phyloP scores from a whole-genome alignment of 495 filamentous ascomycete genomes.

The Usnea hakonensis region DNA sequence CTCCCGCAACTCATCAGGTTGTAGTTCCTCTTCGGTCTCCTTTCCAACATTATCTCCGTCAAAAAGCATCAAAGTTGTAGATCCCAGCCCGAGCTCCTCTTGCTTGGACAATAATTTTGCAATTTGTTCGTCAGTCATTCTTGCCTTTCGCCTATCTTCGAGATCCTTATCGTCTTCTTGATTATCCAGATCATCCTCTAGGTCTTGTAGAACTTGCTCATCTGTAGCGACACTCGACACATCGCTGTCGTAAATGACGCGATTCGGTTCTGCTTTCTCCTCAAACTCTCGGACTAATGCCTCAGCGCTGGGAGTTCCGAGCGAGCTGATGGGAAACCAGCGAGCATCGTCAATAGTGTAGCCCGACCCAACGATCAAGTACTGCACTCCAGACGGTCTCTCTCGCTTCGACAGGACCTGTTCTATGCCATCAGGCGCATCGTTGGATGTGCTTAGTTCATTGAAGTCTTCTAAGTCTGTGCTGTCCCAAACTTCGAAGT shows the following conservation, averaged over 20 bases:
- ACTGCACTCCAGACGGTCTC: slow-evolving; percentile 39
- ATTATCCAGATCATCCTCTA: slow-evolving; percentile 35
- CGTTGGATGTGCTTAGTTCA: slow-evolving; percentile 39
- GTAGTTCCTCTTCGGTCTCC: slow-evolving; percentile 13
- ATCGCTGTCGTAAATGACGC: slow-evolving; percentile 9
- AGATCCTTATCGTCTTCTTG: slow-evolving; percentile 31
- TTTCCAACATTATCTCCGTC: slow-evolving; percentile 27
- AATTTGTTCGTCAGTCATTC: slow-evolving; percentile 49
- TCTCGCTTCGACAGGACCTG: slow-evolving; percentile 36
- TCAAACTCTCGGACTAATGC: slow-evolving; percentile 37
- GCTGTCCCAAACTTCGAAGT: slow-evolving; percentile 30
- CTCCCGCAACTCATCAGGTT: slow-evolving; percentile 14
- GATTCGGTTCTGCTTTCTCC: slow-evolving; percentile 20
- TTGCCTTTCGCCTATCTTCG: slow-evolving; percentile 20
- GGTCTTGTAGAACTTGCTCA: slow-evolving; percentile 30
- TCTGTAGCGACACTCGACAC: slow-evolving; percentile 27
- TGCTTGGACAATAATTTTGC: slow-evolving; percentile 56
- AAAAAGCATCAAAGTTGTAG: slow-evolving; percentile 50
- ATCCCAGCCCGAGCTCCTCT: slow-evolving; percentile 55
- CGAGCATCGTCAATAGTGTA: slow-evolving; percentile 39
- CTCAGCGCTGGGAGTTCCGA: slow-evolving; percentile 24
- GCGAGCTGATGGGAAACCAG: slow-evolving; percentile 37
- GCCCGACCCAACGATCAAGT: slow-evolving; percentile 43
- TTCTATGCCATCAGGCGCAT: slow-evolving; percentile 29
- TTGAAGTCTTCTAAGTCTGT: slow-evolving; percentile 39